A percentile compares a stretch with the other conserved stretches of the same genome.
phyloP scores from a whole-genome alignment of 768 basidiomycete genomes.

The Cyclocybe aegerita region DNA sequence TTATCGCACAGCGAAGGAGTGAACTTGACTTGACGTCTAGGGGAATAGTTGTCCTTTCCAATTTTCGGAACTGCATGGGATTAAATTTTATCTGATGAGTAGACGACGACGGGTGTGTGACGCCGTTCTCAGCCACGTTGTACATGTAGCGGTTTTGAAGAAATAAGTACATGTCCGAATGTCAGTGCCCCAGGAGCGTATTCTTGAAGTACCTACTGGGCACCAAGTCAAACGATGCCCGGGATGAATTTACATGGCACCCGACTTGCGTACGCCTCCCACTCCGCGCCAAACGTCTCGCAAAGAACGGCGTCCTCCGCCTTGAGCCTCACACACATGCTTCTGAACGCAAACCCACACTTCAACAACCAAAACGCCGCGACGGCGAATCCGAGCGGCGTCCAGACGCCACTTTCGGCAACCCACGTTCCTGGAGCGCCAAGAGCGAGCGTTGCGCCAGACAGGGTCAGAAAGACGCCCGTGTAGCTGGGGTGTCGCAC shows the following conservation, averaged over 20 bases:
- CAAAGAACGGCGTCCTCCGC: constrained; percentile 38
- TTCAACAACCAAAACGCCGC: constrained; percentile 30
- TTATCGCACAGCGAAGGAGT: too few relatives aligned
- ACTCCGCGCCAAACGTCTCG: constrained; percentile 32
- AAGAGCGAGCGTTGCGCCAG: constrained; percentile 31
- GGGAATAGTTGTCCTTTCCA: too few relatives aligned
- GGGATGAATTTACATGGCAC: constrained; percentile 42
- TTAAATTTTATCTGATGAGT: too few relatives aligned
- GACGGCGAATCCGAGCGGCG: constrained; percentile 19
- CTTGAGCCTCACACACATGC: constrained; percentile 27
- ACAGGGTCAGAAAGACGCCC: constrained; percentile 36
- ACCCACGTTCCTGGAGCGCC: constrained; percentile 33
- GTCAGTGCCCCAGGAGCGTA: too few relatives aligned
- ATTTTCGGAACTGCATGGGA: too few relatives aligned
- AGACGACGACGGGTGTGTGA: too few relatives aligned
- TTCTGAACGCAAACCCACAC: constrained; percentile 32
- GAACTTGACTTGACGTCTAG: too few relatives aligned
- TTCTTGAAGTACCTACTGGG: background rate
- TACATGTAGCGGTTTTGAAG: too few relatives aligned
- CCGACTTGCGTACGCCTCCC: constrained; percentile 32
- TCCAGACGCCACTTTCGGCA: constrained; percentile 20
- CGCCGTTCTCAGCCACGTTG: too few relatives aligned
- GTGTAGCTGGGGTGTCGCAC: constrained; percentile 45
- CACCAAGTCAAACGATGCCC: constrained; percentile 22
- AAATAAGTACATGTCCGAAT: too few relatives aligned